Conservation (phyloP, 2,329 filamentous ascomycete species). For the Cladosporium sp. region DNA sequence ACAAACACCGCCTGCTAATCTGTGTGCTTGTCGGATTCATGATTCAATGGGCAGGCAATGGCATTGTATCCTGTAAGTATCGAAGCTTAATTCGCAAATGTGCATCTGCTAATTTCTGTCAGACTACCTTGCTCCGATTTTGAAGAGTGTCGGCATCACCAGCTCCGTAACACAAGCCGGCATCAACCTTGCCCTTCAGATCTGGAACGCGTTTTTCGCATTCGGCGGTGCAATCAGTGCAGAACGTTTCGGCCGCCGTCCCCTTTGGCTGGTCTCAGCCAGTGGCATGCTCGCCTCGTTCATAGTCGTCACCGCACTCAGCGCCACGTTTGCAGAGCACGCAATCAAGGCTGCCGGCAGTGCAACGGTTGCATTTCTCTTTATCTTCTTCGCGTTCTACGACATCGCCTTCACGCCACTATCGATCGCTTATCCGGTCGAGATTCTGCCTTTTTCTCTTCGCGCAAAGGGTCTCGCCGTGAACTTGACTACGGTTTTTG, state of each 20-base stretch:
- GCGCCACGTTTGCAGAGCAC: conserved; percentile 32
- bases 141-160: conserved; percentile 36
- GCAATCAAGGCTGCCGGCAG: conserved; percentile 30
- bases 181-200: conserved; percentile 37
- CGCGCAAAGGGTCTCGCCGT: conserved; percentile 24
- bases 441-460: conserved; percentile 32
- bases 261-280: conserved; percentile 40
- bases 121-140: conserved; percentile 25
- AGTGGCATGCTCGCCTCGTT: conserved; percentile 42
- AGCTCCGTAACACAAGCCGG: conserved; percentile 31
- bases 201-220: conserved; percentile 37
- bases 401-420: conserved; percentile 36
- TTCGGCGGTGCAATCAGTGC: conserved; percentile 35
- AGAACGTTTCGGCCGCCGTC: conserved; percentile 40
- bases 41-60: conserved; percentile 38
- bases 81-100: background rate
- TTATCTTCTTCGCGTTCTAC: conserved; percentile 40
- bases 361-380: conserved; percentile 40
- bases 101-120: background rate
- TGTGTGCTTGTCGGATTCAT: conserved; percentile 34
- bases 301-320: conserved; percentile 39
- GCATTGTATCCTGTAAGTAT: conserved; percentile 34
- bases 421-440: conserved; percentile 30
- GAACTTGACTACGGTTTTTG: conserved; percentile 16
- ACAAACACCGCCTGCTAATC: conserved; percentile 37